These are phyloP conservation scores for Colletotrichum navitas DNA, from an alignment of 2,329 filamentous ascomycete species.

Conservation along the genomic window DNA sequence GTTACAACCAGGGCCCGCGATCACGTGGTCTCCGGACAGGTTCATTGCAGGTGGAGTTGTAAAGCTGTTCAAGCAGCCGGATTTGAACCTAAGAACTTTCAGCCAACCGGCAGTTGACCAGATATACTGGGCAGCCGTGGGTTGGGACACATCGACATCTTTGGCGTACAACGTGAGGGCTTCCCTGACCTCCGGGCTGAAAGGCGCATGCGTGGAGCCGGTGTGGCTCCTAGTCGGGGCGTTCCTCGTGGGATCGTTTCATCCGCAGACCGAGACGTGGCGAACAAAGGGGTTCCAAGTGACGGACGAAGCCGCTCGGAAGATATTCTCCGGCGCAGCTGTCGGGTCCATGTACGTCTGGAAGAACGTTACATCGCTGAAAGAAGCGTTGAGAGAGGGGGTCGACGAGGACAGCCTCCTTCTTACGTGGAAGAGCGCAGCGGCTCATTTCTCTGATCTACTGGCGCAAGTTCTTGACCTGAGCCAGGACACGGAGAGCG, in stretches of 20 bases:
- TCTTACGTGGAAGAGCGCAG: constrained; percentile 32
- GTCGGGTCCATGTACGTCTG: constrained; percentile 38
- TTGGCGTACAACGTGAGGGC: constrained; percentile 37
- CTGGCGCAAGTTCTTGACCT: constrained; percentile 12
- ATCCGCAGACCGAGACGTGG: constrained; percentile 7
- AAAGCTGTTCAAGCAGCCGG: too few species aligned
- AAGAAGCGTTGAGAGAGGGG: constrained; percentile 41
- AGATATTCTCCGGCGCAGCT: constrained; percentile 24
- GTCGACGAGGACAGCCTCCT: constrained; percentile 36
- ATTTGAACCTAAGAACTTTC: too few species aligned
- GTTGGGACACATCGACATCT: constrained; percentile 40
- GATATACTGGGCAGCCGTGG: constrained; percentile 40
- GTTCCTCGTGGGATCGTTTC: constrained; percentile 33
- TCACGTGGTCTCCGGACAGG: too few species aligned
- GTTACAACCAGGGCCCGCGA: too few species aligned
- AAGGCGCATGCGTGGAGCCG: constrained; percentile 39
- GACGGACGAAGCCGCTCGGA: constrained; percentile 11
- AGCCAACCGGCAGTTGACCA: too few species aligned
- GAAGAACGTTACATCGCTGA: constrained; percentile 41
- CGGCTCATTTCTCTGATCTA: not conserved
- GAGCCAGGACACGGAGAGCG: constrained; percentile 32
- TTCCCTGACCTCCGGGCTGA: constrained; percentile 36
- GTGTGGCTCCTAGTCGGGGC: constrained; percentile 35
- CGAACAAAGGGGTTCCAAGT: constrained; percentile 15
- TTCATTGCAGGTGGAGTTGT: too few species aligned